phyloP scores from a whole-genome alignment of 306 rosid genomes.

The Malus sieversii region DNA sequence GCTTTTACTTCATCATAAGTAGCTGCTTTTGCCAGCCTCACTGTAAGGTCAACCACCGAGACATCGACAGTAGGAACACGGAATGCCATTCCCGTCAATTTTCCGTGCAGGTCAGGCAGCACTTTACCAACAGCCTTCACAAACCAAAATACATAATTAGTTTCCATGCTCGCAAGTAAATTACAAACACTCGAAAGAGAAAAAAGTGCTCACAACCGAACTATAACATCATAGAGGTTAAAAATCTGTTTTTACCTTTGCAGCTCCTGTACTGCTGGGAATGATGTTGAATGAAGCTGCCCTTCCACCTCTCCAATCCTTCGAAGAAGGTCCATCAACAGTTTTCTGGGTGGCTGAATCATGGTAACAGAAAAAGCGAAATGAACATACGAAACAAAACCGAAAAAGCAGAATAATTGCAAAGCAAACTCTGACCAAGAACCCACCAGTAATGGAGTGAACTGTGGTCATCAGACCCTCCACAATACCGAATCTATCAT shows the following conservation, averaged over 20 bases:
- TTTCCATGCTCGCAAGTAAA: not conserved
- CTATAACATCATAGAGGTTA: not conserved
- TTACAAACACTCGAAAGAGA: too few relatives aligned
- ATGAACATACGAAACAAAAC: not conserved
- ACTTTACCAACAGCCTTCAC: slow-evolving; percentile 67
- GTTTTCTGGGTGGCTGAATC: slow-evolving; percentile 82
- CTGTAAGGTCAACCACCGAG: slow-evolving; percentile 72
- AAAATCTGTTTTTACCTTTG: slow-evolving; percentile 45
- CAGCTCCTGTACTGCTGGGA: slow-evolving; percentile 95
- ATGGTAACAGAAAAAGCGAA: slow-evolving; percentile 2
- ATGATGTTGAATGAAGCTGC: slow-evolving; percentile 95
- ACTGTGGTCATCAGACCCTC: slow-evolving; percentile 96
- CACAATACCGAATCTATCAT: slow-evolving; percentile 78
- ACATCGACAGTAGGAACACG: slow-evolving; percentile 79
- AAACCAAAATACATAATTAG: not conserved
- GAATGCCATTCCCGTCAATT: slow-evolving; percentile 79
- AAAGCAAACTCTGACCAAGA: not conserved
- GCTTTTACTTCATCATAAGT: slow-evolving; percentile 46
- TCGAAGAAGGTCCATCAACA: slow-evolving; percentile 86
- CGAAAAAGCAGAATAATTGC: not conserved
- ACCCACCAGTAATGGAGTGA: slow-evolving; percentile 74
- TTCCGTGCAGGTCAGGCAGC: slow-evolving; percentile 64
- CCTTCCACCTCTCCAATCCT: slow-evolving; percentile 98
- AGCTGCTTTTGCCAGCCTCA: slow-evolving; percentile 52
- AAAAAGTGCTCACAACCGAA: not conserved